phyloP scores from a whole-genome alignment of 2,329 filamentous ascomycete species.

The Hirsutella rhossiliensis region DNA sequence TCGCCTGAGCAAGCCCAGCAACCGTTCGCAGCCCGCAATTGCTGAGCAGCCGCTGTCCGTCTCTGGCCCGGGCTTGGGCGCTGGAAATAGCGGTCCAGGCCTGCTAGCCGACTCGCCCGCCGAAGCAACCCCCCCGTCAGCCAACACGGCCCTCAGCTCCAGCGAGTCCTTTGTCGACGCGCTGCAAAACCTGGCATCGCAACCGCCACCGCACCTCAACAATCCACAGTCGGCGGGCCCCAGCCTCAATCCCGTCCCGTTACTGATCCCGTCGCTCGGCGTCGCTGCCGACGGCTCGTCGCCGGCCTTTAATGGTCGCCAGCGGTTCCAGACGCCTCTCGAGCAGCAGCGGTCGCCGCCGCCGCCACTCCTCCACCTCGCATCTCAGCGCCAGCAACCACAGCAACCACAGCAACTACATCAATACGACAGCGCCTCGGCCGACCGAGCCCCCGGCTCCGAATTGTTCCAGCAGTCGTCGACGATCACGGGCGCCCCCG shows the following conservation, averaged over 20 bases:
- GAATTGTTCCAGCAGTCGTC: constrained; percentile 16
- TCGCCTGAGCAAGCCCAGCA: constrained; percentile 42
- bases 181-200: constrained; percentile 1
- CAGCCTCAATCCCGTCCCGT: constrained; percentile 9
- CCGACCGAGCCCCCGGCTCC: constrained; percentile 11
- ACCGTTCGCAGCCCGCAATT: constrained; percentile 44
- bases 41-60: constrained; percentile 26
- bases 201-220: constrained; percentile 16
- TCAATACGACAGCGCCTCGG: constrained; percentile 16
- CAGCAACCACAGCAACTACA: constrained; percentile 17
- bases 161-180: constrained; percentile 32
- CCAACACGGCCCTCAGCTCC: constrained; percentile 28
- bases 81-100: constrained; percentile 5
- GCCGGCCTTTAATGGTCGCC: constrained; percentile 20
- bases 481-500: constrained; percentile 15
- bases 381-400: constrained; percentile 14
- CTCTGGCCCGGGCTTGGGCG: neutral
- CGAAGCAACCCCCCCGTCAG: constrained; percentile 35
- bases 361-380: constrained; percentile 7
- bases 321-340: constrained; percentile 14
- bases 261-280: constrained; percentile 17
- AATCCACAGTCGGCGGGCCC: constrained; percentile 14
- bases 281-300: constrained; percentile 11
- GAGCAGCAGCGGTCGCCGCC: constrained; percentile 33
- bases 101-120: constrained; percentile 18